Conservation (phyloP, 2,329 filamentous ascomycete species). For the Pezicula rhizophila region DNA sequence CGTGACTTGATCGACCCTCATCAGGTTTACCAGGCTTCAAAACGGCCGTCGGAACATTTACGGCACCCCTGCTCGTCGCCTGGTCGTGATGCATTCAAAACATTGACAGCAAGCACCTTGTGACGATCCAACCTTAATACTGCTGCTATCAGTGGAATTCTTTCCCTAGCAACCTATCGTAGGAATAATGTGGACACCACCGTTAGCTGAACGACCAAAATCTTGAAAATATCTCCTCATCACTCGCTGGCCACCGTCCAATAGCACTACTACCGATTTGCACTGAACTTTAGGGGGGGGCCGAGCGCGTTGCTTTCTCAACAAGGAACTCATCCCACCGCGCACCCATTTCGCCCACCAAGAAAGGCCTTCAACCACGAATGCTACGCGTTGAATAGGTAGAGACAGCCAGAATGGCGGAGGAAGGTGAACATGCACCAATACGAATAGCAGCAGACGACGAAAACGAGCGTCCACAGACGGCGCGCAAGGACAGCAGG, state of each 20-base stretch:
- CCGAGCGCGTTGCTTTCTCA: constrained; percentile 11
- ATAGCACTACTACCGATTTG: background rate
- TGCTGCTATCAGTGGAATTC: no score
- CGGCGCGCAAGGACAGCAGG: constrained; percentile 19
- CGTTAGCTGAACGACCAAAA: no score
- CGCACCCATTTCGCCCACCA: background rate
- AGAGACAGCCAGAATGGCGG: constrained; percentile 20
- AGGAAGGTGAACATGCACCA: constrained; percentile 19
- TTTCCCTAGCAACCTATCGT: no score
- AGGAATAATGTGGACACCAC: background rate
- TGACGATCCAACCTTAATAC: background rate
- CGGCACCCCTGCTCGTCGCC: background rate
- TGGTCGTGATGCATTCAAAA: constrained; percentile 1
- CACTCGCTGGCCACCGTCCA: background rate
- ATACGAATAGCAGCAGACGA: constrained; percentile 10
- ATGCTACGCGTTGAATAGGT: constrained; percentile 20
- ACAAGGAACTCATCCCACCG: constrained; percentile 1
- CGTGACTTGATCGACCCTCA: no score
- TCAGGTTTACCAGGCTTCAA: no score
- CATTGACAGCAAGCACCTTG: background rate
- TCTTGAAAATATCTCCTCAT: background rate
- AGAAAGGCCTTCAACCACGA: constrained; percentile 5
- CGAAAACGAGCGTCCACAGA: constrained; percentile 20
- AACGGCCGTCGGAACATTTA: no score
- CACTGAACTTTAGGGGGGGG: constrained; percentile 1